Conservation (phyloP, 1,284 basidiomycete genomes). For the Puccinia hordei region DNA sequence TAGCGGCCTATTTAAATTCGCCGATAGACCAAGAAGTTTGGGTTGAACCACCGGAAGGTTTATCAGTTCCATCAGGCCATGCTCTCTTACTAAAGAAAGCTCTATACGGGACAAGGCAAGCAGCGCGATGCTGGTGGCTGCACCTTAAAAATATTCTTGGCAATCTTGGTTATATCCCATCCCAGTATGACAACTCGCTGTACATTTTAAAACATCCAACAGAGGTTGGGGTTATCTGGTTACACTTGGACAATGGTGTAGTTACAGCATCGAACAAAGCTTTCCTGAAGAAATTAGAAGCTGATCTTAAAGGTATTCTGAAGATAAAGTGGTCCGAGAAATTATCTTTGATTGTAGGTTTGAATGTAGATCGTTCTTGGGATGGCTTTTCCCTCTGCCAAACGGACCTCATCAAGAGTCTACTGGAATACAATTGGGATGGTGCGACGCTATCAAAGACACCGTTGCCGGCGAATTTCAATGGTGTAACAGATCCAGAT, state of each 20-base stretch:
- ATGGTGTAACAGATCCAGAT: too few relatives aligned
- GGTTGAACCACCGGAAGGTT: background rate
- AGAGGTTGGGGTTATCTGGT: background rate
- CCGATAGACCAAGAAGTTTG: background rate
- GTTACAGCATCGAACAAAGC: background rate
- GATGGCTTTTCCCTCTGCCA: background rate
- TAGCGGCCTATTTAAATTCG: too few relatives aligned
- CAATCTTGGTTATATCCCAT: background rate
- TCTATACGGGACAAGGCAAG: background rate
- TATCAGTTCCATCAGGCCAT: background rate
- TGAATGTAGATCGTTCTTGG: background rate
- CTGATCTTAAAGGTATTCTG: background rate
- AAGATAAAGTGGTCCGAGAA: constrained; percentile 27
- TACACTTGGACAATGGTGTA: constrained; percentile 19
- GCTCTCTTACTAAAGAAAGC: background rate
- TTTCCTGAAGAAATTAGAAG: background rate
- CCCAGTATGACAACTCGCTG: too few relatives aligned
- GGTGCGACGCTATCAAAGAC: background rate
- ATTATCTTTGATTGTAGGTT: constrained; percentile 4
- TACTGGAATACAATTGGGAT: background rate
- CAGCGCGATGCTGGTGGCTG: background rate
- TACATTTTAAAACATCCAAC: background rate
- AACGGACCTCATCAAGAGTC: background rate
- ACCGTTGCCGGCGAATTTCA: constrained; percentile 1
- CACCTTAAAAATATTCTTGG: background rate